Evolutionary conservation across 2,329 filamentous ascomycete species (phyloP), one percentile per base, ranked within the genome.

Genomic region (Lasiodiplodia citricola): DNA sequence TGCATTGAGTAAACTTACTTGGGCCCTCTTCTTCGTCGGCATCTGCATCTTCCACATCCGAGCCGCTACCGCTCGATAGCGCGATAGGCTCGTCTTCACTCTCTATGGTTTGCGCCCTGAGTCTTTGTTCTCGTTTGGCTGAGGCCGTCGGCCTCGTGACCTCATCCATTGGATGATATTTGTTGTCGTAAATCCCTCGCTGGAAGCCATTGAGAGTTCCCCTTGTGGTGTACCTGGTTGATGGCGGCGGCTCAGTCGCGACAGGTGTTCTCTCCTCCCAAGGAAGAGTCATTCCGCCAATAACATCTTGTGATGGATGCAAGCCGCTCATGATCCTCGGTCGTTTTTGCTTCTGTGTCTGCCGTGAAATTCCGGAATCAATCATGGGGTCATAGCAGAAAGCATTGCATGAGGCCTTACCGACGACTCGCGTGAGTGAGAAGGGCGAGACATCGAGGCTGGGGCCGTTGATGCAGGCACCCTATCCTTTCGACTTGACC

Each of bases 111-210:
- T n/a, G 10, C 10, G 13, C 14, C 25, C 52, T 51, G n/a, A 21
- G 14, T 14, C 21, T 52, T 13, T 21, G 31, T 2, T 38, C 44
- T 18, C 60, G 51, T 18, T 38, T 52, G 1, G 60, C 60, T 0
- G 47, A 21, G 5, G 11, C 28, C n/a, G 38, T 64, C 28, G 60
- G 60, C n/a, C 60, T 14, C 4, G 44, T 38, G 10, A 31, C 6
- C 4, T 38, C 37, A 18, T 64, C 60, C 60, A 64, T 64, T 7
- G 60, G 60, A 11, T 64, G 60, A 28, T 21, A 37, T 13, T 37
- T 64, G 5, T 14, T 25, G n/a, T 64, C 47, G 23, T 64, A 64
- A 1, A 64, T 8, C 1, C 23, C 47, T n/a, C n/a, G 31, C 31
- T 64, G 51, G 28, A 51, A 52, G n/a, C 60, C 44, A 23, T 52